These are phyloP conservation scores for Mortierella sp. DNA, from an alignment of 371 early-diverging fungal species.

Conservation along the genomic window DNA sequence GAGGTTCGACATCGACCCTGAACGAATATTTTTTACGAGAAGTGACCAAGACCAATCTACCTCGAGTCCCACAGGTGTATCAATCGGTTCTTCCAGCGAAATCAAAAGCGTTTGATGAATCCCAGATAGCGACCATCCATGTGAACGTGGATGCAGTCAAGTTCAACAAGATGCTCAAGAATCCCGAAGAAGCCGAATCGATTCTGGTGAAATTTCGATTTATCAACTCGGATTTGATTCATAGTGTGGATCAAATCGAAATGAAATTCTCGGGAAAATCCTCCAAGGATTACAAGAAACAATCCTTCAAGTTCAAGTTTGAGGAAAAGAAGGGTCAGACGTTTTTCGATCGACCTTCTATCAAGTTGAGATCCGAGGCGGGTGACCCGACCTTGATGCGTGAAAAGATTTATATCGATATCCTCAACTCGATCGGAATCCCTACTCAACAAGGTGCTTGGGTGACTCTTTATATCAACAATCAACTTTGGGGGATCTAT, in stretches of 20 bases:
- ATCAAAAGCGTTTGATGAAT: slow-evolving; percentile 30
- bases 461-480: slow-evolving; percentile 57
- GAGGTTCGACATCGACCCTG: too few species aligned
- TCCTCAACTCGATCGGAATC: slow-evolving; percentile 53
- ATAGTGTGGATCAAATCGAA: slow-evolving; percentile 36
- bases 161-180: slow-evolving; percentile 20
- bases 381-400: slow-evolving; percentile 59
- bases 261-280: slow-evolving; percentile 57
- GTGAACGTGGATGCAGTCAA: slow-evolving; percentile 16
- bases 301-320: slow-evolving; percentile 57
- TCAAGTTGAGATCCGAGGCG: slow-evolving; percentile 55
- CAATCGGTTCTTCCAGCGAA: background rate
- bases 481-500: slow-evolving; percentile 57
- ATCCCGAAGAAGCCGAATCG: slow-evolving; percentile 19
- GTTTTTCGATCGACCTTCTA: slow-evolving; percentile 47
- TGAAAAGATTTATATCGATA: slow-evolving; percentile 56
- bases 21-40: slow-evolving; percentile 31
- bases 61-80: slow-evolving; percentile 24
- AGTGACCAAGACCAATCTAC: slow-evolving; percentile 15
- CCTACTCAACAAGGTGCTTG: slow-evolving; percentile 53
- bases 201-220: slow-evolving; percentile 29
- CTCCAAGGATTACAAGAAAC: slow-evolving; percentile 54
- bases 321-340: slow-evolving; percentile 24
- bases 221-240: slow-evolving; percentile 23
- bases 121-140: slow-evolving; percentile 39